phyloP scores from a whole-genome alignment of 768 basidiomycete species.

The Kondoa malvinella region DNA sequence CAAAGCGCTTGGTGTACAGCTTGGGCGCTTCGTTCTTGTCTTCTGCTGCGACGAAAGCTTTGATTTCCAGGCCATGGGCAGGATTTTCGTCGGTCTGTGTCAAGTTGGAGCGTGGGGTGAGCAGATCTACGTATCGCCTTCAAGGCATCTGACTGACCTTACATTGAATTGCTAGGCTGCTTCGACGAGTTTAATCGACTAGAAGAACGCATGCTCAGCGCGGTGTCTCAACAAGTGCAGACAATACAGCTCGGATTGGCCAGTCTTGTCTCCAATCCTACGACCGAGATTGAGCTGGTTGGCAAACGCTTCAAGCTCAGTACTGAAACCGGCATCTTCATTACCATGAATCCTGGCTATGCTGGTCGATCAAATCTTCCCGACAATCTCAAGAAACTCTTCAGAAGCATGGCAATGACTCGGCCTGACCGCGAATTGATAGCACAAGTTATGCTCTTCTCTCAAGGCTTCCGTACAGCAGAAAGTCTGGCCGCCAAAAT shows the following conservation, averaged over 20 bases:
- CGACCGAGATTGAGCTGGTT: slow-evolving; percentile 82
- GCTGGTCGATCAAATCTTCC: slow-evolving; percentile 69
- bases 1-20: slow-evolving; percentile 90
- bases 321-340: slow-evolving; percentile 95
- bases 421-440: slow-evolving; percentile 95
- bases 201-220: slow-evolving; percentile 91
- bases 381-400: slow-evolving; percentile 37
- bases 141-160: neutral
- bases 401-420: slow-evolving; percentile 88
- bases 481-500: slow-evolving; percentile 95
- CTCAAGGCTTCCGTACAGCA: slow-evolving; percentile 95
- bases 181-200: slow-evolving; percentile 97
- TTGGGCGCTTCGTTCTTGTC: slow-evolving; percentile 98
- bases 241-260: slow-evolving; percentile 85
- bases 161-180: slow-evolving; percentile 34
- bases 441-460: slow-evolving; percentile 98
- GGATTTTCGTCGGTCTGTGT: slow-evolving; percentile 95
- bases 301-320: slow-evolving; percentile 87
- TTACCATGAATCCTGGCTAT: slow-evolving; percentile 74
- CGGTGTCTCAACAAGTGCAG: slow-evolving; percentile 97
- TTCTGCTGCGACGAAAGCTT: slow-evolving; percentile 99
- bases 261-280: slow-evolving; percentile 62
- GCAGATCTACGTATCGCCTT: slow-evolving; percentile 28
- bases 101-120: slow-evolving; percentile 96
- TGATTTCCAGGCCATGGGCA: slow-evolving; percentile 99